These are phyloP conservation scores for Xylaria sp. DNA, from an alignment of 495 filamentous ascomycete species.

Conservation along the genomic window DNA sequence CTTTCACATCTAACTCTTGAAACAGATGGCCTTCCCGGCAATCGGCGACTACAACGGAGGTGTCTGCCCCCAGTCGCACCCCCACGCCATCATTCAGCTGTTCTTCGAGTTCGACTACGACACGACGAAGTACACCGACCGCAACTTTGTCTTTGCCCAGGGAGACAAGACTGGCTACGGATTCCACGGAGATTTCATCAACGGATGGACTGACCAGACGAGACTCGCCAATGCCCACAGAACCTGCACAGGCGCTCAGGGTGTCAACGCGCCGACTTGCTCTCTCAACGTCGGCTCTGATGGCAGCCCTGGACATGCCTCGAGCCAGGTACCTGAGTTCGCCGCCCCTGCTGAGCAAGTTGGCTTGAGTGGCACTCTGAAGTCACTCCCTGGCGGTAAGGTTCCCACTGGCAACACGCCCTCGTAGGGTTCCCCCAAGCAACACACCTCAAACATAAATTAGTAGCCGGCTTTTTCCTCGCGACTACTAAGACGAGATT, in stretches of 20 bases:
- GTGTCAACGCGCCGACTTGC: conserved; percentile 28
- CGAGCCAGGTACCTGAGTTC: conserved; percentile 9
- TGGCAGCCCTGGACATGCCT: conserved; percentile 13
- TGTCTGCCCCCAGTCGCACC: conserved; percentile 67
- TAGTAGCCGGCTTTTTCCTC: neutral
- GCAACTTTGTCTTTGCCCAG: conserved; percentile 66
- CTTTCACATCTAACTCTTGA: neutral
- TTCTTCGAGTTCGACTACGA: conserved; percentile 75
- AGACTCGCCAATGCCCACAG: conserved; percentile 54
- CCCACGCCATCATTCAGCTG: conserved; percentile 63
- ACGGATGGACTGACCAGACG: conserved; percentile 67
- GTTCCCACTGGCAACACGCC: conserved; percentile 20
- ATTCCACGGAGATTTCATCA: conserved; percentile 79
- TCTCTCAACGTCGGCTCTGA: conserved; percentile 26
- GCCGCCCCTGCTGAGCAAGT: conserved; percentile 13
- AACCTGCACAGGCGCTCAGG: conserved; percentile 39
- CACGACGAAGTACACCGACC: conserved; percentile 52
- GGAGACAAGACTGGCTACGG: conserved; percentile 76
- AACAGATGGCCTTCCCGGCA: conserved; percentile 33
- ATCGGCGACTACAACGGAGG: conserved; percentile 58
- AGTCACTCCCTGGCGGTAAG: conserved; percentile 16
- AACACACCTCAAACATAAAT: neutral
- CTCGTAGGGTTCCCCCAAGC: neutral
- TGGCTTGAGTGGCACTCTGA: conserved; percentile 21
- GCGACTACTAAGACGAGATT: neutral